Evolutionary conservation across 768 basidiomycete species (phyloP), one percentile per base, ranked within the genome.

Genomic region (Russula sp.): DNA sequence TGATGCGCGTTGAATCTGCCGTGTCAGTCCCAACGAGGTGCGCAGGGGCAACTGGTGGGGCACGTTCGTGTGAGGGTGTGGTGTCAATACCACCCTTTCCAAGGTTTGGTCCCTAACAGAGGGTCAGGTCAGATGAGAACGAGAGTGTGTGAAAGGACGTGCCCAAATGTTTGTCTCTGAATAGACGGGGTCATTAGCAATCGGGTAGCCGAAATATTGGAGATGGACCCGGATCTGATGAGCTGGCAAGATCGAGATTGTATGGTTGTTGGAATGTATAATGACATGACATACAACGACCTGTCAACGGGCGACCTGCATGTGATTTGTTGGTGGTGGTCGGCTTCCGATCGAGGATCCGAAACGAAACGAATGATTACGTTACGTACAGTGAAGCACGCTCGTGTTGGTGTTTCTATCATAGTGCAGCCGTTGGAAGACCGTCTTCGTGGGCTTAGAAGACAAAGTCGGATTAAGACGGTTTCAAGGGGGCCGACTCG

Each of bases 221-320:
- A 99, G 81, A 70, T 99, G 97, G 3, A 99, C 96, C 53, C 97
- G 83, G 60, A 98, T 90, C 73, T 99, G 97, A 75, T 99, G 97
- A 0, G 97, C 94, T 97, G 53, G 20, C 32, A 29, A 35, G 11
- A 18, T 47, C 36, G 25, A 29, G 25, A 7, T 46, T 5, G 11
- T 46, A 29, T 25, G 22, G 43, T 22, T 14, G 36, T 39, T 7
- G n/a, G 22, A 8, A 32, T 7, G 48, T 16, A n/a, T 9, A 35
- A 2, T 20, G 7, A 7, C 9, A 69, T 8, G 56, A 76, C 92
- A 70, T 75, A 96, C 94, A 97, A 65, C 96, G 82, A 51, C 96
- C 96, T 6, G 97, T 99, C 60, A 89, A 75, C 3, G 96, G 96
- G 69, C 81, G 83, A 73, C 92, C 92, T 93, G 68, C 55, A 62